These are phyloP conservation scores for Rosa hybrid DNA, from an alignment of 331 rosid genomes.

Conservation along the genomic window DNA sequence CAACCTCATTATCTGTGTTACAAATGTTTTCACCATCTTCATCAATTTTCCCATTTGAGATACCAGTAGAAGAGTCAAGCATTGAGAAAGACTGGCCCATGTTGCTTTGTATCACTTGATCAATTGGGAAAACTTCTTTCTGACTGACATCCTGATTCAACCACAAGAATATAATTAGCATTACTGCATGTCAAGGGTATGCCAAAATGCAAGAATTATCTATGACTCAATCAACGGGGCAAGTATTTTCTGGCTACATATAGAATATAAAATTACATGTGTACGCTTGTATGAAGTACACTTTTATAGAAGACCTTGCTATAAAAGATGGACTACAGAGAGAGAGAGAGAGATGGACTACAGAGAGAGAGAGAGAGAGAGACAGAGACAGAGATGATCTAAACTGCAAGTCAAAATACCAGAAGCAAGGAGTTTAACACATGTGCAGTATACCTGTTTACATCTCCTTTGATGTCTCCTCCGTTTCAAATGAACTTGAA, in stretches of 20 bases:
- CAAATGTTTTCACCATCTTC: conserved; percentile 30
- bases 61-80: too few species aligned
- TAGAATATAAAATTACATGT: neutral
- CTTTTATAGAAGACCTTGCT: neutral
- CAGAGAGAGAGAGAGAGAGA: too few species aligned
- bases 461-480: conserved; percentile 65
- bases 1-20: conserved; percentile 35
- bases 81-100: too few species aligned
- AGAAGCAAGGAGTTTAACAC: conserved; percentile 9
- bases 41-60: conserved; percentile 34
- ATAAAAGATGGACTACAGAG: neutral
- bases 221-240: conserved; percentile 26
- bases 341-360: neutral
- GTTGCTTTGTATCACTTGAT: too few species aligned
- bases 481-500: conserved; percentile 70
- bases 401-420: neutral
- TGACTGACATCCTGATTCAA: conserved; percentile 43
- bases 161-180: conserved; percentile 15
- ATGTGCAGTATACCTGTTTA: conserved; percentile 51
- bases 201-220: neutral
- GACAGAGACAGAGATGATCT: neutral
- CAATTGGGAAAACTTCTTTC: conserved; percentile 28
- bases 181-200: neutral
- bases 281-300: neutral
- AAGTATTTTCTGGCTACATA: conserved; percentile 37